Evolutionary conservation across 805 yeast species (phyloP), one percentile per base, ranked within the genome.

Genomic region (Candida corydali): DNA sequence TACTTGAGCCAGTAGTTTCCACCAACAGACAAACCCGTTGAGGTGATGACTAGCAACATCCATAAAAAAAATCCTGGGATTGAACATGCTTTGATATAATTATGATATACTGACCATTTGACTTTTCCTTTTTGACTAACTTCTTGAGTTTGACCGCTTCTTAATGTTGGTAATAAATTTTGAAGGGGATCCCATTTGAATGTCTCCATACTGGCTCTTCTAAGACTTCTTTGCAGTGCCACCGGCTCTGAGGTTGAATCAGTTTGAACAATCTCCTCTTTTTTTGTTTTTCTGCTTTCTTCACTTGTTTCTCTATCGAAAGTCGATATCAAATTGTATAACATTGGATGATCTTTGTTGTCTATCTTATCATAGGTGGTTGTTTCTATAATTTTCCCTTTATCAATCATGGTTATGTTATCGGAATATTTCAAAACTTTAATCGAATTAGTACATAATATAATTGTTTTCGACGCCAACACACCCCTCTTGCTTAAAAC

Each of bases 371-470:
- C 29, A 17, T 33, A 36, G 3, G 51, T 34, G 7, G 67, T 84
- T 7, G 62, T 80, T 58, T 85, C 89, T 26, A 73, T 64, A 31
- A 85, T 67, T 47, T 73, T 71, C 41, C 93, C 93, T 44, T 76
- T 79, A 35, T 75, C 73, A 25, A 91, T 63, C 75, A 89, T 68
- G 18, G 82, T 69, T 39, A 91, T 74, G 29, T 73, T 65, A 51
- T 79, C 73, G 2, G 97, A 93, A 45, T 79, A 77, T 37, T 82
- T 74, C 51, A 89, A 70, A 11, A 87, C 95, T 35, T 85, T 76
- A 43, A 91, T 82, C 39, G 85, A 82, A 63, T 89, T 89, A 8
- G 98, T 89, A 10, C 95, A 89, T 54, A 89, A 69, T 20, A 89
- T 66, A 48, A 78, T 81, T 45, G 93, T 76, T 61, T 86, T 87